phyloP scores from a whole-genome alignment of 1,139 yeast genomes.

The Citeromyces hawaiiensis region DNA sequence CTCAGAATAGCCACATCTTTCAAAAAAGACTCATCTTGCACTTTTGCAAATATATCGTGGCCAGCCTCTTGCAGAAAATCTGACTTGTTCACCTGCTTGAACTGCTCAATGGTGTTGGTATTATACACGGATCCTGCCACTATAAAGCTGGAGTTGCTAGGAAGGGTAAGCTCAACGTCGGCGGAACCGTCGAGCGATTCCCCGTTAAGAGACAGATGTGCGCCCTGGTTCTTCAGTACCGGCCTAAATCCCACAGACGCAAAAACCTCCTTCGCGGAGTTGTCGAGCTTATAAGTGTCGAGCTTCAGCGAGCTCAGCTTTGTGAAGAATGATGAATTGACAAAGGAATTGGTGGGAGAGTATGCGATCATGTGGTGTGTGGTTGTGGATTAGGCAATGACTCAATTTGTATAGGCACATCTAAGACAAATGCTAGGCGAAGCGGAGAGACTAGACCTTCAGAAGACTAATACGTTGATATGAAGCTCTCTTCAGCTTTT shows the following conservation, averaged over 20 bases:
- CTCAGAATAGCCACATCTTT: conserved; percentile 25
- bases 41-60: conserved; percentile 14
- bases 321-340: conserved; percentile 79
- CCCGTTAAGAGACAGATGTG: conserved; percentile 26
- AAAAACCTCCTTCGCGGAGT: conserved; percentile 24
- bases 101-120: conserved; percentile 77
- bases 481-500: no score
- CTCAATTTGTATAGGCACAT: no score
- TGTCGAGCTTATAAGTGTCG: conserved; percentile 50
- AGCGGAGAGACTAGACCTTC: no score
- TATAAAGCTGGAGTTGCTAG: conserved; percentile 12
- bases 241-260: conserved; percentile 32
- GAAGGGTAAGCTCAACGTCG: conserved; percentile 6
- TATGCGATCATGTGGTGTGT: no score
- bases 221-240: conserved; percentile 23
- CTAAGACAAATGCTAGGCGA: no score
- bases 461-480: no score
- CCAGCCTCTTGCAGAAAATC: conserved; percentile 37
- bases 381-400: no score
- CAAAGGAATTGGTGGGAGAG: conserved; percentile 39
- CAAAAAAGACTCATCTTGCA: conserved; percentile 19
- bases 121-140: conserved; percentile 28
- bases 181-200: conserved; percentile 19
- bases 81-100: conserved; percentile 54
- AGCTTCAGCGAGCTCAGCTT: conserved; percentile 55